Percentiles rank a stretch among this genome's conserved stretches.
phyloP scores from a whole-genome alignment of 2,329 filamentous ascomycete species.

The Pyricularia sp. region DNA sequence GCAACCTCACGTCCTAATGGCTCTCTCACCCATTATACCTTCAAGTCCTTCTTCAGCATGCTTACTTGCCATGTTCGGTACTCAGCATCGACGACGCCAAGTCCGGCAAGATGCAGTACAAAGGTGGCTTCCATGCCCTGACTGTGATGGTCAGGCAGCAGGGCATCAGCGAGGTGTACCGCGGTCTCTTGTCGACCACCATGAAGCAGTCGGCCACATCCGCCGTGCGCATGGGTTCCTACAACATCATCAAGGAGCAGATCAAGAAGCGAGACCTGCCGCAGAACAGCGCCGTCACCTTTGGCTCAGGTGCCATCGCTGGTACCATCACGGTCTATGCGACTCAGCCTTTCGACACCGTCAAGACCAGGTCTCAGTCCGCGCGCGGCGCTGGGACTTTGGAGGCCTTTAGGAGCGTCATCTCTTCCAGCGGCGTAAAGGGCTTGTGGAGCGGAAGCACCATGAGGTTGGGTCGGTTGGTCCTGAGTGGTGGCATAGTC shows the following conservation, averaged over 20 bases:
- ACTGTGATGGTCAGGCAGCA: conserved; percentile 25
- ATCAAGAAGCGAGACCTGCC: conserved; percentile 11
- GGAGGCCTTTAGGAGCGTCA: conserved; percentile 45
- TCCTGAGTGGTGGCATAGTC: conserved; percentile 58
- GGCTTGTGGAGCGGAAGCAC: conserved; percentile 61
- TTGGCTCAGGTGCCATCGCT: conserved; percentile 51
- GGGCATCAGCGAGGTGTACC: conserved; percentile 31
- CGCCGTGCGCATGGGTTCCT: conserved; percentile 36
- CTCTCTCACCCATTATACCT: neutral
- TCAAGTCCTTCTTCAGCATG: neutral
- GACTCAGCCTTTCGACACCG: conserved; percentile 53
- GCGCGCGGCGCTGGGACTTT: conserved; percentile 45
- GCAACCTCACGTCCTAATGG: conserved; percentile 6
- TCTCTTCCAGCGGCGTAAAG: conserved; percentile 45
- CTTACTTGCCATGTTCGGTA: neutral
- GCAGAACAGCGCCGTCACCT: conserved; percentile 32
- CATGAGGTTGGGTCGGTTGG: conserved; percentile 55
- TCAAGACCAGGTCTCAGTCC: conserved; percentile 55
- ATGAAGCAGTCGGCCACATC: conserved; percentile 38
- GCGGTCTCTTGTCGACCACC: conserved; percentile 33
- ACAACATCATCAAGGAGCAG: conserved; percentile 33
- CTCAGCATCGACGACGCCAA: conserved; percentile 26
- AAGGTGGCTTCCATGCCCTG: conserved; percentile 21
- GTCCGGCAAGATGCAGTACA: conserved; percentile 17
- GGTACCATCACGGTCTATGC: conserved; percentile 50